Evolutionary conservation across 495 filamentous ascomycete genomes (phyloP), one percentile per base, ranked within the genome.

Genomic region (Penicillium pulvis): DNA sequence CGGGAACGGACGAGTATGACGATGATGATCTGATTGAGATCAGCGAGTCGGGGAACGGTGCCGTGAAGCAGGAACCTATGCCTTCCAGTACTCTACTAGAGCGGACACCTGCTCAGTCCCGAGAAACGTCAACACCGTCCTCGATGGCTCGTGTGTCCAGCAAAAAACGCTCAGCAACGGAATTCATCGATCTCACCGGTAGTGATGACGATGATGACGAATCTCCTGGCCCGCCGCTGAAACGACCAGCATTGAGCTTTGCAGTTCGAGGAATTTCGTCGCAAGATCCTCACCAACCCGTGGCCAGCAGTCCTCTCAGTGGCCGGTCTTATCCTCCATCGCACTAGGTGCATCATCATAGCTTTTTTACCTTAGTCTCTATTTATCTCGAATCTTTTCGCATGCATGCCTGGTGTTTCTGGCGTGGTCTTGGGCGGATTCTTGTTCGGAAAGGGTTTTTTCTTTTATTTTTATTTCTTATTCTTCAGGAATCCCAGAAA

Each of bases 111-210:
- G 69, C 74, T 11, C 78, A 78, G 49, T 86, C 83, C 28, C 75
- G 82, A 36, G 83, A 85, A 45, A 68, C 79, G n/a, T 84, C 84
- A 19, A 72, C 77, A 7, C 72, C 71, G 46, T 74, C 72, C 12
- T 79, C 75, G n/a, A 70, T 73, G 42, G 78, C 71, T 28, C 73
- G 76, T 24, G 64, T 57, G 46, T 71, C 72, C 41, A 74, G 78
- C 56, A 85, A 75, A 56, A 94, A 92, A 68, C 81, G 90, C 20
- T 73, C 85, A 2, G 73, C 77, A 6, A 71, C 82, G 14, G 81
- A 85, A 49, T 81, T 95, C 19, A 92, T 95, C 55, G 92, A 96
- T 65, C 81, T 94, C 55, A 94, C 89, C 1, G 75, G 85, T 3
- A 91, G 85, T 61, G 86, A 49, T 49, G 46, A 90, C 54, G 88